These are phyloP conservation scores for Cardamine occulta DNA, from an alignment of 345 rosid species.

Conservation along the genomic window DNA sequence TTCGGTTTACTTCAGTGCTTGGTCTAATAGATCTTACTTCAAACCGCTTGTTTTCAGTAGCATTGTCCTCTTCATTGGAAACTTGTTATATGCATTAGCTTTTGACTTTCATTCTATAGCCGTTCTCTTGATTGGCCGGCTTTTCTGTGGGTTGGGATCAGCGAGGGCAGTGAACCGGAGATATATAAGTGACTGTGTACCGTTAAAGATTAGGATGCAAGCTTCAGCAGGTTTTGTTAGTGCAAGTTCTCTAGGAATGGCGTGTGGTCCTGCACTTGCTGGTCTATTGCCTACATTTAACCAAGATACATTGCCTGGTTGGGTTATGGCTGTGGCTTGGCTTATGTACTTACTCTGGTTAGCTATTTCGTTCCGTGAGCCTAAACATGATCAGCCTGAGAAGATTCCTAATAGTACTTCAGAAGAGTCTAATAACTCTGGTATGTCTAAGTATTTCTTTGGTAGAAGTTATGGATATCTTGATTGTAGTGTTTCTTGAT, in stretches of 20 bases:
- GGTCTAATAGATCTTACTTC: slow-evolving; percentile 83
- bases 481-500: slow-evolving; percentile 21
- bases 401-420: slow-evolving; percentile 45
- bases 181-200: slow-evolving; percentile 97
- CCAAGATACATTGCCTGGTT: slow-evolving; percentile 86
- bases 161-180: slow-evolving; percentile 98
- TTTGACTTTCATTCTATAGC: slow-evolving; percentile 71
- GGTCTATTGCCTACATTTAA: slow-evolving; percentile 93
- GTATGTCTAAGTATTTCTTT: slow-evolving; percentile 40
- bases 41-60: slow-evolving; percentile 91
- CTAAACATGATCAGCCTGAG: slow-evolving; percentile 50
- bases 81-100: slow-evolving; percentile 83
- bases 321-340: slow-evolving; percentile 97
- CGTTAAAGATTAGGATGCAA: slow-evolving; percentile 86
- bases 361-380: slow-evolving; percentile 83
- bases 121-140: slow-evolving; percentile 78
- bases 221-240: slow-evolving; percentile 99
- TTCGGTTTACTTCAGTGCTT: slow-evolving; percentile 64
- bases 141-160: slow-evolving; percentile 98
- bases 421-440: slow-evolving; percentile 47
- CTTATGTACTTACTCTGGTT: slow-evolving; percentile 78
- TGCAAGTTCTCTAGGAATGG: slow-evolving; percentile 99
- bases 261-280: slow-evolving; percentile 98
- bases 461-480: neutral
- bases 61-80: slow-evolving; percentile 79